Evolutionary conservation across 768 basidiomycete genomes (phyloP), one percentile per base, ranked within the genome.

Genomic region (Psilocybe cyanescens): DNA sequence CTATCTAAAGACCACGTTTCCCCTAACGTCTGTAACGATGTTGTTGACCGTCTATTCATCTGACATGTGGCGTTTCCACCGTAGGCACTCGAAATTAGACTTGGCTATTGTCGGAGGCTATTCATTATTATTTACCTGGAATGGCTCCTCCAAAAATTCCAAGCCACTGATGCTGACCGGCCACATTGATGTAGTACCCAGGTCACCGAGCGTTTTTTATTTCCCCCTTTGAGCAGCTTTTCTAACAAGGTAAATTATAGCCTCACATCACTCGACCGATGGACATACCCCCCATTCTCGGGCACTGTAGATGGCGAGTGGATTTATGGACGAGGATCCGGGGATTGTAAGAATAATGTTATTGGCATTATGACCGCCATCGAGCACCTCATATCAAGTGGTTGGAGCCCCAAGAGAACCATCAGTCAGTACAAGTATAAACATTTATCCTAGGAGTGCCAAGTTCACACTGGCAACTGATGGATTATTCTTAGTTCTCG

Each of bases 301-400:
- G 74, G 73, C 1, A 65, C 64, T 1, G 62, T 70, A 37, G 68
- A 70, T 41, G 71, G 64, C 5, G 70, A 72, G 41, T 73, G 72
- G 69, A 61, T 74, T 9, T 71, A 73, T 57, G 74, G 74, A 14
- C 68, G 74, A 14, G 74, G 74, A 37, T 60, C 70, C 3, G 66
- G 70, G 0, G 74, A 75, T 54, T 73, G 72, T 57, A 75, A 75
- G 62, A 72, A 73, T 53, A 72, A 72, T 56, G 66, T 75, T 16
- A 69, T 75, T 28, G 72, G 72, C 0, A 70, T 74, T 8, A n/a
- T 75, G 62, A 72, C 71, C 1, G 71, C 74, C 1, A 65, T 73
- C 6, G 74, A 75, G 54, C 68, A 71, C 47, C 65, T 75, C 12
- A 33, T 74, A 0, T 56, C 59, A 5, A 59, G 24, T 44, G 61